Percentiles rank a stretch among this genome's conserved stretches.
Conservation (phyloP, 1,139 yeast genomes). For the Suhomyces coccinellae region DNA sequence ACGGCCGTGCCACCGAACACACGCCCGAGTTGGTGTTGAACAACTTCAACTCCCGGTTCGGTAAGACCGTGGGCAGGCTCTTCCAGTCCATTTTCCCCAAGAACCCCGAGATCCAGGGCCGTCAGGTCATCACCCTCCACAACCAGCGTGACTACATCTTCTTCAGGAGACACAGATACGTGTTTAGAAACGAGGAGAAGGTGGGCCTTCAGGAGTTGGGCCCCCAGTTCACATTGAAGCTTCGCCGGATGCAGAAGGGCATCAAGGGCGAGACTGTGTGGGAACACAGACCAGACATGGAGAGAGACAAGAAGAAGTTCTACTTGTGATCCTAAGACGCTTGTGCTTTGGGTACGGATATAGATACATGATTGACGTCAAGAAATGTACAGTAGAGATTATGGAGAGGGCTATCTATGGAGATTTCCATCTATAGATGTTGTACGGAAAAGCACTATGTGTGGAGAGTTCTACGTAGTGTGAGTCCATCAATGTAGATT, state of each 20-base stretch:
- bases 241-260: slow-evolving; percentile 88
- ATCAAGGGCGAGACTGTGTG: slow-evolving; percentile 89
- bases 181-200: slow-evolving; percentile 83
- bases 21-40: slow-evolving; percentile 89
- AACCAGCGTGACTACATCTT: slow-evolving; percentile 95
- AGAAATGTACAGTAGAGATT: too few species aligned
- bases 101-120: slow-evolving; percentile 88
- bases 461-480: too few species aligned
- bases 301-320: slow-evolving; percentile 90
- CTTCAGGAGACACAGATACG: slow-evolving; percentile 91
- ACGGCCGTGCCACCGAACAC: slow-evolving; percentile 87
- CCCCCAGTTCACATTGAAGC: slow-evolving; percentile 88
- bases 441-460: too few species aligned
- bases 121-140: slow-evolving; percentile 93
- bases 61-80: slow-evolving; percentile 86
- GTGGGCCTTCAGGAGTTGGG: slow-evolving; percentile 96
- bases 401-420: too few species aligned
- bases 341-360: neutral
- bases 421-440: too few species aligned
- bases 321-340: slow-evolving; percentile 69
- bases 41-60: slow-evolving; percentile 88
- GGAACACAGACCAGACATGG: slow-evolving; percentile 97
- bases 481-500: too few species aligned
- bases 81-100: slow-evolving; percentile 93
- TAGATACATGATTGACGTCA: neutral